Conservation (phyloP, 495 filamentous ascomycete species). For the Ascodesmis nigricans region DNA sequence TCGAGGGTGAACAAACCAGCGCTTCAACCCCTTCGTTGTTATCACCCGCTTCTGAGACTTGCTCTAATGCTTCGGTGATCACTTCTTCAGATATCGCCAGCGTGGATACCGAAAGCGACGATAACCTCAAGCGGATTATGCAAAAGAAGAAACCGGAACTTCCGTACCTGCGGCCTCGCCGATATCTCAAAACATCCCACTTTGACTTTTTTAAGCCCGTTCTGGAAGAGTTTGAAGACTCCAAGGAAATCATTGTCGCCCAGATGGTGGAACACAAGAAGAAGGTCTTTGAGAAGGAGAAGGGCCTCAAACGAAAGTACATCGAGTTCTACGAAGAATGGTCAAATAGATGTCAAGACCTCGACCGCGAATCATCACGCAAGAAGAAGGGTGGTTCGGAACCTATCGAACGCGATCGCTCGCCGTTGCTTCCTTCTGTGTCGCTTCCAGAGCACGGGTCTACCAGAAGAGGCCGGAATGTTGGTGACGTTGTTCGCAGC, state of each 20-base stretch:
- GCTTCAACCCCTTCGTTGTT: no score
- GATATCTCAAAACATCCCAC: conserved; percentile 14
- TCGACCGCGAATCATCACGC: conserved; percentile 17
- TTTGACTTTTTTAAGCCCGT: conserved; percentile 15
- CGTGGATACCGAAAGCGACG: conserved; percentile 15
- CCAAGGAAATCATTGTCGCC: conserved; percentile 14
- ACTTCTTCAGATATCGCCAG: conserved; percentile 11
- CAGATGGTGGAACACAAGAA: conserved; percentile 18
- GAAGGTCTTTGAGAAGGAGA: conserved; percentile 13
- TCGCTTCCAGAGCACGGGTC: conserved; percentile 12
- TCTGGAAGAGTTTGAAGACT: conserved; percentile 13
- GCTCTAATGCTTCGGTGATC: no score
- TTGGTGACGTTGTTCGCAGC: conserved; percentile 20
- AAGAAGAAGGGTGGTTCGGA: conserved; percentile 20
- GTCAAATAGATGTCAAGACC: conserved; percentile 13
- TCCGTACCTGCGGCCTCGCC: conserved; percentile 16
- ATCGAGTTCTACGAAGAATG: conserved; percentile 15
- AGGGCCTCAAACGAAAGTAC: conserved; percentile 15
- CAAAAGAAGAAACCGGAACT: conserved; percentile 9
- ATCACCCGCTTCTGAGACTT: no score
- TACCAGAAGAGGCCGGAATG: conserved; percentile 15
- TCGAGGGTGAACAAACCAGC: no score
- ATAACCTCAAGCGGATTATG: conserved; percentile 3
- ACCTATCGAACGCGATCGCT: conserved; percentile 12
- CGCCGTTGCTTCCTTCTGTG: conserved; percentile 9